Evolutionary conservation across 768 basidiomycete species (phyloP), one percentile per base, ranked within the genome.

Genomic region (Gelatoporia subvermispora): DNA sequence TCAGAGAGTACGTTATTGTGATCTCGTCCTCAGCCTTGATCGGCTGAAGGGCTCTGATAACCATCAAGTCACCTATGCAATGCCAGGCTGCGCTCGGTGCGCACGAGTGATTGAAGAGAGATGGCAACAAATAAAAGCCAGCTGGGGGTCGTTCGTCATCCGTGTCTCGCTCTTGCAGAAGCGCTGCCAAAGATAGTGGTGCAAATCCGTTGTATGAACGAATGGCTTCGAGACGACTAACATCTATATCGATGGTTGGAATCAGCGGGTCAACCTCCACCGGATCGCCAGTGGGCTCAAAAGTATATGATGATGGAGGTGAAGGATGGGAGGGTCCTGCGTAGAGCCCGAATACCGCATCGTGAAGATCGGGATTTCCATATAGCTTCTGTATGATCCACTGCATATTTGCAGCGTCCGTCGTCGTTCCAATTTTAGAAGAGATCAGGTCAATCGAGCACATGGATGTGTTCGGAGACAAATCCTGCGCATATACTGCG

Each of bases 81-180:
- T 24, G 17, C 50, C 62, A 59, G n/a, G 31, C 9, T 4, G 60
- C 60, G 45, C 54, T 65, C 0, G 61, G 36, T 1, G 43, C 31
- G 51, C 69, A 71, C 1, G 64, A 51, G 47, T 71, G 69, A 51
- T 71, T 71, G 60, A 67, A 60, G 16, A 68, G 51, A 0, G 68
- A 68, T 0, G 65, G 58, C 10, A 56, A 44, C 22, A 59, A 23
- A 51, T 65, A 67, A 37, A 69, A 57, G 11, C 59, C 65, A 9
- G 50, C 45, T 1, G 58, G 53, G 8, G 31, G 8, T 35, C n/a
- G 34, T 13, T 38, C 22, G 8, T 24, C n/a, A 15, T 35, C 38
- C 25, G n/a, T 24, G 31, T 53, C 22, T 7, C 18, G 18, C 3
- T 10, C 25, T 24, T 3, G 8, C 35, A 10, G 36, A 39, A 4